Conservation (phyloP, 2,329 filamentous ascomycete genomes). For the Fusarium verrucosum region DNA sequence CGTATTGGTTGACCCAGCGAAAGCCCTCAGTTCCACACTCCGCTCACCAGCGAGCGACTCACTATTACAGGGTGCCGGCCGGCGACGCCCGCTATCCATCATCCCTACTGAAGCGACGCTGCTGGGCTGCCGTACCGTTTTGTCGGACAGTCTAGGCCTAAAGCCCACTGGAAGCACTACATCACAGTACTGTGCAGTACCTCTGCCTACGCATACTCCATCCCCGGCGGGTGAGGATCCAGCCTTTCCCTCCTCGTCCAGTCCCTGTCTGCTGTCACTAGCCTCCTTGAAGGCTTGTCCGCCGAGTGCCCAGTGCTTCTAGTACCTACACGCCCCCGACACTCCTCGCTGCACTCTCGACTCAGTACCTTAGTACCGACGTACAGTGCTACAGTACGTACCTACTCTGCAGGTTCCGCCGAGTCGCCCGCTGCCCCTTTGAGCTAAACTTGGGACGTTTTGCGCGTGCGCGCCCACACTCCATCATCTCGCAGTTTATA, state of each 20-base stretch:
- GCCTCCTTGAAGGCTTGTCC: constrained; percentile 34
- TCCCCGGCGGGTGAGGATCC: constrained; percentile 34
- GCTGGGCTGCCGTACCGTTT: constrained; percentile 1
- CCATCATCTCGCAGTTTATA: constrained; percentile 43
- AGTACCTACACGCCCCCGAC: constrained; percentile 35
- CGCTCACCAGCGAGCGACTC: constrained; percentile 25
- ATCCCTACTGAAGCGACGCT: constrained; percentile 1
- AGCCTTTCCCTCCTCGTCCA: constrained; percentile 35
- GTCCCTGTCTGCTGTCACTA: constrained; percentile 40
- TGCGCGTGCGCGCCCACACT: constrained; percentile 43
- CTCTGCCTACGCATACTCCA: constrained; percentile 28
- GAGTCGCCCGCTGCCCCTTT: constrained; percentile 39
- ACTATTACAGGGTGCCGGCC: constrained; percentile 25
- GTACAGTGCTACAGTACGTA: constrained; percentile 22
- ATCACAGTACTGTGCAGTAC: constrained; percentile 15
- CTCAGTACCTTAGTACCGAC: not conserved
- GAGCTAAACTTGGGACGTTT: constrained; percentile 43
- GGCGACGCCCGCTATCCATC: constrained; percentile 8
- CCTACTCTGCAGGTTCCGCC: constrained; percentile 30
- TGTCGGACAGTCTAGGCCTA: not conserved
- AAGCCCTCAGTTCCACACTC: constrained; percentile 43
- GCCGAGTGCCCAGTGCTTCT: constrained; percentile 34
- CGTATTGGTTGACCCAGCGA: constrained; percentile 42
- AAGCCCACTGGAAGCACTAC: constrained; percentile 27
- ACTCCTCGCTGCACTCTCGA: constrained; percentile 16